Evolutionary conservation across 306 rosid species (phyloP).

Genomic region (Vigna unguiculata): DNA sequence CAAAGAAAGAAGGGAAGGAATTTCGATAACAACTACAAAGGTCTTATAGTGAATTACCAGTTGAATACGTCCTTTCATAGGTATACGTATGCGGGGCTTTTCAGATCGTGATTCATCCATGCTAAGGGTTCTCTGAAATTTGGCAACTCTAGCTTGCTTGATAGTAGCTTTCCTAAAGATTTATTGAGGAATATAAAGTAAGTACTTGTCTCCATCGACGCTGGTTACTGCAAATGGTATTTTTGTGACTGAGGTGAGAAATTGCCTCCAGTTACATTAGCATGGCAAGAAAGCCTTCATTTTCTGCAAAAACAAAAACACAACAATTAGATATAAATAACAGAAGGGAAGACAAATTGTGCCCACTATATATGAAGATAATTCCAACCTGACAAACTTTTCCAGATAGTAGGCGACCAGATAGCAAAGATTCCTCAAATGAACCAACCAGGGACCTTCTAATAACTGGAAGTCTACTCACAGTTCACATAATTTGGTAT

Average conservation of each 20-base stretch:
- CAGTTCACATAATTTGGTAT: constrained; percentile 44
- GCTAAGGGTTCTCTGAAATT: constrained; percentile 70
- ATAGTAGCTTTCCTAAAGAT: constrained; percentile 55
- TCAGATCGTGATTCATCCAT: constrained; percentile 60
- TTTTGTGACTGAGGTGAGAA: constrained; percentile 74
- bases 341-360: constrained; percentile 29
- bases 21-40: constrained; percentile 31
- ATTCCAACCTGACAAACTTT: constrained; percentile 69
- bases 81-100: constrained; percentile 68
- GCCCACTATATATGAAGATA: constrained; percentile 28
- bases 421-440: constrained; percentile 84
- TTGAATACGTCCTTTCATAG: constrained; percentile 82
- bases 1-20: not conserved
- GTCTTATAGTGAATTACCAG: constrained; percentile 55
- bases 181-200: constrained; percentile 74
- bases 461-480: constrained; percentile 52
- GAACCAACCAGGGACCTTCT: constrained; percentile 88
- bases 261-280: constrained; percentile 75
- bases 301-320: constrained; percentile 56
- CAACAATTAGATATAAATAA: constrained; percentile 10
- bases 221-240: constrained; percentile 83
- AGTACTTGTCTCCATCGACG: constrained; percentile 80
- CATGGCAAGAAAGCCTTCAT: constrained; percentile 87
- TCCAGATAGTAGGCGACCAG: constrained; percentile 69
- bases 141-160: constrained; percentile 61